Base-by-base conservation (phyloP, 495 filamentous ascomycete genomes). In the Penicillium fimorum region DNA sequence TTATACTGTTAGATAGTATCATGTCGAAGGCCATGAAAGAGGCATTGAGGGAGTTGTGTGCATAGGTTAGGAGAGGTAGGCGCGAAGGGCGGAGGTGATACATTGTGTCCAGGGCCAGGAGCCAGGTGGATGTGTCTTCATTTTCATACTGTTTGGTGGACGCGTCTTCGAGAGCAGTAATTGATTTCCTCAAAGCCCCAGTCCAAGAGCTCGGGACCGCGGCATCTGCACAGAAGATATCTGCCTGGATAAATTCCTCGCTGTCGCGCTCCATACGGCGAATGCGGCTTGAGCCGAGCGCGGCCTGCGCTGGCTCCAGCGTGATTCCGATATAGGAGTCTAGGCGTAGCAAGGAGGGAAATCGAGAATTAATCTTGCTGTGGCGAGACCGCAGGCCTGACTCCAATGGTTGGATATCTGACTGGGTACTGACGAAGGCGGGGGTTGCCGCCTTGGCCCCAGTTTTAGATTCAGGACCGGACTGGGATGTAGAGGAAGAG, bases 11-110 rank as follows among this genome's bases (percentile, higher is more conserved):
- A 6, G 64, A 59, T 4, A 74, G 53, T 11, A 72, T 32, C 9
- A 75, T 64, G 37, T 75, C 72, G 47, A 74, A 75, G 9, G 73
- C 74, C 73, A 79, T 78, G 29, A 81, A 57, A 10, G 74, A 76
- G 10, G 76, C 72, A 7, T 73, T 46, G 12, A 80, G 64, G 1
- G 60, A 62, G 12, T 49, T 43, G 6, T 53, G 40, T 1, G 77
- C 72, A 53, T 72, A 69, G 10, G 61, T 29, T 22, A 81, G 61
- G 27, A 80, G 62, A 0, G 73, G 67, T 12, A 60, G 50, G 5
- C 79, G 69, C 0, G 79, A 79, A 1, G 79, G 79, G 1, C 63
- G 59, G 64, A 81, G 81, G 53, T 82, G 78, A 43, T 81, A 81
- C 3, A 79, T 51, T 9, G 75, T 76, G 56, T 82, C 79, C 1